A percentile compares a stretch with the other conserved stretches of the same genome.
Evolutionary conservation across 1,284 basidiomycete species (phyloP).

Genomic region (Ceratobasidium sp.): DNA sequence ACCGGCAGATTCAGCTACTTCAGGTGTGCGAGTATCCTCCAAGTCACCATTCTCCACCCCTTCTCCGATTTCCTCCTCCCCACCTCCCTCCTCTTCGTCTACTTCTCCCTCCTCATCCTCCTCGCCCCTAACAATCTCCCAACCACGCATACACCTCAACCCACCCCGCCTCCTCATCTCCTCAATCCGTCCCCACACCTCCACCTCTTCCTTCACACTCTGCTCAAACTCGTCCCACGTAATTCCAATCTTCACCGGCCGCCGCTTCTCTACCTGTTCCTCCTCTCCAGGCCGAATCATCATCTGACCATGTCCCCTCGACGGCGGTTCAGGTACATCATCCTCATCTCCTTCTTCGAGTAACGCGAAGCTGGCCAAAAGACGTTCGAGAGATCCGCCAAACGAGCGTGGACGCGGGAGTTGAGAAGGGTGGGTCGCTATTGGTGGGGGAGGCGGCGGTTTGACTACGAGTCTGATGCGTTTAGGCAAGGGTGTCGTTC

Average conservation of each 20-base stretch:
- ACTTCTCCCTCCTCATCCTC: constrained; percentile 78
- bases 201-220: constrained; percentile 21
- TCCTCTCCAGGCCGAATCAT: background rate
- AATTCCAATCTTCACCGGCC: constrained; percentile 24
- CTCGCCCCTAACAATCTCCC: constrained; percentile 78
- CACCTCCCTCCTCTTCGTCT: constrained; percentile 66
- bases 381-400: constrained; percentile 51
- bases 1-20: background rate
- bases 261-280: background rate
- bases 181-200: constrained; percentile 30
- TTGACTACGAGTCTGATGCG: constrained; percentile 32
- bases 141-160: constrained; percentile 70
- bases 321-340: constrained; percentile 55
- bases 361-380: constrained; percentile 60
- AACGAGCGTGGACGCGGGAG: constrained; percentile 17
- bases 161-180: constrained; percentile 37
- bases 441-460: constrained; percentile 31
- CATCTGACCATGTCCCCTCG: background rate
- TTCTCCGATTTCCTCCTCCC: constrained; percentile 68
- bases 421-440: constrained; percentile 33
- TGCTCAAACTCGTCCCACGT: constrained; percentile 40
- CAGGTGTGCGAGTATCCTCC: background rate
- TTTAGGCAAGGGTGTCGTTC: constrained; percentile 11
- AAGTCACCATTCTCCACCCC: constrained; percentile 74
- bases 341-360: constrained; percentile 52